Base-by-base conservation (phyloP, 495 filamentous ascomycete species). In the Viridothelium virens region DNA sequence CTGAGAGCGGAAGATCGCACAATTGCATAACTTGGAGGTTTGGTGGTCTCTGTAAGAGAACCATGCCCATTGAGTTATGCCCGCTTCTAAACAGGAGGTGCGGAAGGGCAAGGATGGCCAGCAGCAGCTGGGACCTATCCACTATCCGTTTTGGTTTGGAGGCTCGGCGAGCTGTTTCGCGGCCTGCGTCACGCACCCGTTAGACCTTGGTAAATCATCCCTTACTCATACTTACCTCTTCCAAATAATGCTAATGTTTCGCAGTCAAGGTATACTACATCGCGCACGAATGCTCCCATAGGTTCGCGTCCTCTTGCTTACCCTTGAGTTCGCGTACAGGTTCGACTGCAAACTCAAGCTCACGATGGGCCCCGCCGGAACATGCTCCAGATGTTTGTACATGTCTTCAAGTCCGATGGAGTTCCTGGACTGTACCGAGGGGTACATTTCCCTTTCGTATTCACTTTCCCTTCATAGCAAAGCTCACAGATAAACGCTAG, bases 101-200 rank as follows among this genome's bases (percentile, higher is more conserved):
- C 59, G 61, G 56, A 75, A 77, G 71, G 72, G 69, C 67, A 69
- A 73, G 67, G 69, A 69, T 61, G 67, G 65, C 56, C 71, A 72
- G 62, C 71, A 72, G 11, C 48, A 25, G 11, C 16, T 1, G 47
- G 63, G 68, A 5, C 68, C 67, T 34, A 70, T 80, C 66, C 77
- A 75, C 65, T 80, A 80, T 70, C 78, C 78, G 2, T 94, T 96
- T 79, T 96, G 92, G 92, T 96, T 97, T 77, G 92, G 92, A 47
- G 92, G 92, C 33, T 93, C 89, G 72, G 90, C 92, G 25, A 92
- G 89, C 69, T 93, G 89, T 75, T 87, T 95, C 79, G 92, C 92
- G 44, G 92, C 92, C 11, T 86, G 85, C 69, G 86, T 95, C 33
- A 97, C 92, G 39, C 92, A 97, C 80, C 92, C 92, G 37, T 80